These are phyloP conservation scores for Brassica hybrid DNA, from an alignment of 441 rosid genomes.

Conservation along the genomic window DNA sequence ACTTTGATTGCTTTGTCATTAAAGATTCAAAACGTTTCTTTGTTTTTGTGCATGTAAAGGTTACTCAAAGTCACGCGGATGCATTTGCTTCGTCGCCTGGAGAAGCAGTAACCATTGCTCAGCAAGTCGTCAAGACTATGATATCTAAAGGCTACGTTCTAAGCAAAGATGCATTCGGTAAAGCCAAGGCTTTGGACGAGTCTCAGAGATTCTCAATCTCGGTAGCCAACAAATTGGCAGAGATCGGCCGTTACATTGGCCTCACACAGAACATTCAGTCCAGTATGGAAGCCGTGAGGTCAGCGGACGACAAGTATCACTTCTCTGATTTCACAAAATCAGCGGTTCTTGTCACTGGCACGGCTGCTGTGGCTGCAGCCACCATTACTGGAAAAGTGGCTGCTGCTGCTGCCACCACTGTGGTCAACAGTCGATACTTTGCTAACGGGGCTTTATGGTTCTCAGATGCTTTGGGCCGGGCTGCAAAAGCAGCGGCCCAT, in stretches of 20 bases:
- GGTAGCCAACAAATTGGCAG: slow-evolving; percentile 56
- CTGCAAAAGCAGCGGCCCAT: slow-evolving; percentile 83
- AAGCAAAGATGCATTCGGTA: slow-evolving; percentile 60
- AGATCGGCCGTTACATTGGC: slow-evolving; percentile 56
- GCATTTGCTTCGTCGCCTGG: slow-evolving; percentile 65
- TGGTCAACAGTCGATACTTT: slow-evolving; percentile 73
- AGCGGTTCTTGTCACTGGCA: slow-evolving; percentile 62
- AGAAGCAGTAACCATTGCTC: slow-evolving; percentile 65
- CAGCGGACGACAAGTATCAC: slow-evolving; percentile 61
- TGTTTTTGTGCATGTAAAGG: slow-evolving; percentile 41
- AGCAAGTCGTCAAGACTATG: slow-evolving; percentile 67
- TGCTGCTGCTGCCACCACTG: slow-evolving; percentile 64
- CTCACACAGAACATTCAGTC: slow-evolving; percentile 57
- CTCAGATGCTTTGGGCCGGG: slow-evolving; percentile 64
- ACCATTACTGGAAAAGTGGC: slow-evolving; percentile 66
- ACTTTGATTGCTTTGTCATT: background rate
- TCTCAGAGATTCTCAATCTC: slow-evolving; percentile 54
- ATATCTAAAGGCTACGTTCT: slow-evolving; percentile 60
- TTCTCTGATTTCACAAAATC: slow-evolving; percentile 63
- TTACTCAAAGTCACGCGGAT: slow-evolving; percentile 36
- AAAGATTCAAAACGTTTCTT: slow-evolving; percentile 19
- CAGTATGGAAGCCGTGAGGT: slow-evolving; percentile 54
- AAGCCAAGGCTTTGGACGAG: slow-evolving; percentile 65
- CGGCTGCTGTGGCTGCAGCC: slow-evolving; percentile 72
- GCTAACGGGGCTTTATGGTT: slow-evolving; percentile 86